Base-by-base conservation (phyloP, 2,329 filamentous ascomycete species). In the Magnaporthiopsis incrustans region DNA sequence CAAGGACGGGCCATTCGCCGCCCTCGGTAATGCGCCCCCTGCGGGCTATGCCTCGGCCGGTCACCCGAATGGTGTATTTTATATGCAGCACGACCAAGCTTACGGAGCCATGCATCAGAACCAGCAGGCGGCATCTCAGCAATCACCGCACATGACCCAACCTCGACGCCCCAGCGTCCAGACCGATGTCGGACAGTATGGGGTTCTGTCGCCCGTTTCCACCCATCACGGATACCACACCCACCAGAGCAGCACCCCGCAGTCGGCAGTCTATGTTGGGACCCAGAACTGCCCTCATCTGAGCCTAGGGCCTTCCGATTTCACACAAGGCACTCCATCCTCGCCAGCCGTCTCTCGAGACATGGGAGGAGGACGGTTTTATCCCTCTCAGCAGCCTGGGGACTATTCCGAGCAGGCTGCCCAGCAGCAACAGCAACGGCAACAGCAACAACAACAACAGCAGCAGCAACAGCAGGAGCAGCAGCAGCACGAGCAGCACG, bases 261-360 rank as follows among this genome's bases (percentile, higher is more conserved):
- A 80, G 69, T 76, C 77, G 30, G 74, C 76, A 64, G 73, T 73
- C 57, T 90, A 86, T 71, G 82, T 86, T 30, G 75, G 79, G 53
- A 83, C 87, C 64, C 82, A 87, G 67, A 87, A 82, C 67, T 87
- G 88, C 66, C 80, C 85, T 35, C 81, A 83, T 0, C 88, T 90
- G 69, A 82, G 81, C 65, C 76, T 90, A 60, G 85, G 87, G 50
- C 82, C 86, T 60, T 82, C 86, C 35, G 82, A 86, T 69, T 85
- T 86, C 71, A 70, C 69, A 66, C 38, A 44, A 44, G 66, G 75
- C 26, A 66, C 77, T n/a, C 74, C 77, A 1, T 73, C 80, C 32
- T 73, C 76, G 5, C 70, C 70, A 62, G 69, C 68, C 59, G 73
- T 72, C 56, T 69, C 71, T 63, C 72, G 73, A 64, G 79, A 77